These are phyloP conservation scores for Haplosporangium gracile DNA, from an alignment of 192 early-diverging fungal genomes.

Conservation along the genomic window DNA sequence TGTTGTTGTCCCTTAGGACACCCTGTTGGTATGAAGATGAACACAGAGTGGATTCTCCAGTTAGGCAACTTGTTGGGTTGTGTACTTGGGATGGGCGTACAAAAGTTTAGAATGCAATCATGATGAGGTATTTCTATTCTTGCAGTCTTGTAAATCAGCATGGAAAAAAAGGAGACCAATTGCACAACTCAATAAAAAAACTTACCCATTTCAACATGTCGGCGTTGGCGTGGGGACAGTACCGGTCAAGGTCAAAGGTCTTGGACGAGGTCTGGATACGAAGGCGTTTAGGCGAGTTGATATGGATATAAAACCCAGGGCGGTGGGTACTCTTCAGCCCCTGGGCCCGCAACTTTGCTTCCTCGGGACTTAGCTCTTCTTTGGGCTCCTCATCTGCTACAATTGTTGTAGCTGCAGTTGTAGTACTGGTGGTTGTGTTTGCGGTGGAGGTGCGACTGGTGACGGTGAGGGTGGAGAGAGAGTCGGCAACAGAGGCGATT, in stretches of 20 bases:
- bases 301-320: slow-evolving; percentile 47
- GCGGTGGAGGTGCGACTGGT: neutral
- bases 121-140: neutral
- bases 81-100: neutral
- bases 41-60: neutral
- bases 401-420: neutral
- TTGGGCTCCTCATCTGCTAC: neutral
- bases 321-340: slow-evolving; percentile 54
- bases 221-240: slow-evolving; percentile 49
- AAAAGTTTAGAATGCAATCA: neutral
- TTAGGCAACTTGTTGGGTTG: neutral
- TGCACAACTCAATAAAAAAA: neutral
- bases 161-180: neutral
- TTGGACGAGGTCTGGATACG: slow-evolving; percentile 43
- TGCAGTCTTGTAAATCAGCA: neutral
- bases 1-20: slow-evolving; percentile 34
- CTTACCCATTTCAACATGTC: slow-evolving; percentile 54
- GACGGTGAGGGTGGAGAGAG: slow-evolving; percentile 26
- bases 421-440: neutral
- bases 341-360: slow-evolving; percentile 28
- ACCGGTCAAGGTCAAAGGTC: slow-evolving; percentile 48
- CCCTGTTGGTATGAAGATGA: slow-evolving; percentile 13
- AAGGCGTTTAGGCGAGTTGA: slow-evolving; percentile 33
- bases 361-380: slow-evolving; percentile 47
- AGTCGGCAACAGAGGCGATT: neutral